Evolutionary conservation across 345 rosid genomes (phyloP).

Genomic region (Capsella bursapastoris): DNA sequence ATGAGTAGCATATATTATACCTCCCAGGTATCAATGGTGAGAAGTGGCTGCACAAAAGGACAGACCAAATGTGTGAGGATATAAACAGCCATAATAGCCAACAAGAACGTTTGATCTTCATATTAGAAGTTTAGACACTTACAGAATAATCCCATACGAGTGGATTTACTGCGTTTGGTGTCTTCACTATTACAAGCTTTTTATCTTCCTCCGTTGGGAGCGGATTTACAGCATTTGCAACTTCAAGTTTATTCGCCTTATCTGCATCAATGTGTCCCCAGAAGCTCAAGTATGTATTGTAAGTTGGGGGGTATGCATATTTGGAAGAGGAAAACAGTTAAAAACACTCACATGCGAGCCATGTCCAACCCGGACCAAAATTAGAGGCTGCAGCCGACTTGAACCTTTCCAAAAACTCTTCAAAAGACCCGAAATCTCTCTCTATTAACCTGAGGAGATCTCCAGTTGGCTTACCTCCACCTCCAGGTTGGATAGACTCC

Average conservation of each 20-base stretch:
- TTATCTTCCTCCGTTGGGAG: conserved; percentile 72
- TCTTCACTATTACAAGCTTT: conserved; percentile 79
- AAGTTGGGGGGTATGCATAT: conserved; percentile 1
- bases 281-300: conserved; percentile 17
- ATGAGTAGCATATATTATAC: conserved; percentile 44
- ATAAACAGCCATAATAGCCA: conserved; percentile 11
- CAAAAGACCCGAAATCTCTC: conserved; percentile 89
- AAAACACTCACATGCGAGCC: conserved; percentile 82
- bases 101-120: background rate
- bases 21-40: conserved; percentile 97
- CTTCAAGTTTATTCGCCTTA: conserved; percentile 74
- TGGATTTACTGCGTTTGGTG: conserved; percentile 94
- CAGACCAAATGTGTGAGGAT: conserved; percentile 22
- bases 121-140: conserved; percentile 40
- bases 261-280: conserved; percentile 48
- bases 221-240: conserved; percentile 74
- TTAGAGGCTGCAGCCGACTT: conserved; percentile 75
- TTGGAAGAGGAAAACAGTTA: conserved; percentile 12
- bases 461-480: conserved; percentile 91
- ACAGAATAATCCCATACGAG: conserved; percentile 91
- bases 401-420: conserved; percentile 57
- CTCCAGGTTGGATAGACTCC: conserved; percentile 92
- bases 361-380: conserved; percentile 97
- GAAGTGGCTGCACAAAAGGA: conserved; percentile 77
- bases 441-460: conserved; percentile 71